Percentiles rank a stretch among this genome's conserved stretches.
Evolutionary conservation across 495 filamentous ascomycete genomes (phyloP).

Genomic region (Pseudevernia furfuracea): DNA sequence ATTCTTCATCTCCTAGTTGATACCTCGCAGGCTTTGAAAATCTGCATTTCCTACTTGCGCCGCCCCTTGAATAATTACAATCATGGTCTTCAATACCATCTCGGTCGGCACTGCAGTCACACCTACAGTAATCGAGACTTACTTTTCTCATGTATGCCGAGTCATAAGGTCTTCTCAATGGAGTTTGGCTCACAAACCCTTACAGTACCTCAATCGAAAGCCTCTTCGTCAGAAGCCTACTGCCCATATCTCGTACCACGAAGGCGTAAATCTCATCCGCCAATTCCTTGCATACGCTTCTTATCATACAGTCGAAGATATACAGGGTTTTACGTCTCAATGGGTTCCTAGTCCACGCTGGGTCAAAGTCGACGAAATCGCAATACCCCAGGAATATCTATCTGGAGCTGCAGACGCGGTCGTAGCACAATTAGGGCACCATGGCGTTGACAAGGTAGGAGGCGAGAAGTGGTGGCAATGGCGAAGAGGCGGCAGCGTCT

Average conservation of each 20-base stretch:
- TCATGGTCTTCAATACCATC: slow-evolving; percentile 64
- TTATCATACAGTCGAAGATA: slow-evolving; percentile 80
- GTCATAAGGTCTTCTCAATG: not conserved
- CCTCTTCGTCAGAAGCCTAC: slow-evolving; percentile 67
- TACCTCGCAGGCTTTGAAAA: not conserved
- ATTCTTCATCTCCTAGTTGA: not conserved
- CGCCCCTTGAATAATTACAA: slow-evolving; percentile 27
- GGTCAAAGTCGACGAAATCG: slow-evolving; percentile 70
- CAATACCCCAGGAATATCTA: slow-evolving; percentile 56
- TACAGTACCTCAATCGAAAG: slow-evolving; percentile 74
- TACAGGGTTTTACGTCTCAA: slow-evolving; percentile 83
- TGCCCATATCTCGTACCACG: slow-evolving; percentile 83
- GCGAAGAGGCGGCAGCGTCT: slow-evolving; percentile 53
- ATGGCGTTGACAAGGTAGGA: slow-evolving; percentile 66
- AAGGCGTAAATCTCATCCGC: slow-evolving; percentile 82
- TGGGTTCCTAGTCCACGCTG: slow-evolving; percentile 84
- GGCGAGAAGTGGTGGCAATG: slow-evolving; percentile 93
- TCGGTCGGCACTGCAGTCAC: slow-evolving; percentile 66
- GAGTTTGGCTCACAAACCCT: not conserved
- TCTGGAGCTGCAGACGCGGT: slow-evolving; percentile 54
- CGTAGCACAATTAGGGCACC: slow-evolving; percentile 61
- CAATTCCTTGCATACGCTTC: slow-evolving; percentile 76
- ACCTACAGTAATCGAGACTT: slow-evolving; percentile 69
- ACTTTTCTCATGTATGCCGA: slow-evolving; percentile 61
- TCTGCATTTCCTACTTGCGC: not conserved